phyloP scores from a whole-genome alignment of 192 early-diverging fungal species.

The Coemansia sp. region DNA sequence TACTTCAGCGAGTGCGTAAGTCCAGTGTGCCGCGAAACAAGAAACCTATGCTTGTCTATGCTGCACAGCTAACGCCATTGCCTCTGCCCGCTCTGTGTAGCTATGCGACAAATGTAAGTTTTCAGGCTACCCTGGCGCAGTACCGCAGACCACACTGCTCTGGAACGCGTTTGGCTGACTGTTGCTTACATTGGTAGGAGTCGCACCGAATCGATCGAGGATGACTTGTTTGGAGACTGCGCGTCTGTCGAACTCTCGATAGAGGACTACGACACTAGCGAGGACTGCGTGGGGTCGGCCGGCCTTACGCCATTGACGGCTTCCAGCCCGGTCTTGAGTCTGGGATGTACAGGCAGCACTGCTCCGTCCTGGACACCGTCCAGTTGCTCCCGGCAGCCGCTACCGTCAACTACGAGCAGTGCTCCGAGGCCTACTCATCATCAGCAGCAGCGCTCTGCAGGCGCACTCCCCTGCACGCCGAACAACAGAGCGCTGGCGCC shows the following conservation, averaged over 20 bases:
- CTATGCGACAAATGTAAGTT: slow-evolving; percentile 4
- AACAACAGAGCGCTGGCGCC: too few relatives aligned
- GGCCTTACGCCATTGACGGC: slow-evolving; percentile 9
- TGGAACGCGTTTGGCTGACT: background rate
- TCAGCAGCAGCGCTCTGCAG: too few relatives aligned
- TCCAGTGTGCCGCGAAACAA: too few relatives aligned
- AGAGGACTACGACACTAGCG: slow-evolving; percentile 5
- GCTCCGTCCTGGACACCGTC: background rate
- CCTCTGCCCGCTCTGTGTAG: background rate
- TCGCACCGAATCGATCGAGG: slow-evolving; percentile 39
- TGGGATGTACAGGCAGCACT: slow-evolving; percentile 3
- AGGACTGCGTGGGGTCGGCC: background rate
- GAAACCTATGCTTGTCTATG: background rate
- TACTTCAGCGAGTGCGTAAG: slow-evolving; percentile 8
- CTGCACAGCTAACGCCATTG: background rate
- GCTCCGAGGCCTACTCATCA: too few relatives aligned
- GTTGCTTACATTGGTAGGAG: slow-evolving; percentile 1
- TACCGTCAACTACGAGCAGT: too few relatives aligned
- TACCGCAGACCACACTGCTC: background rate
- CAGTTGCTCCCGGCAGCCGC: background rate
- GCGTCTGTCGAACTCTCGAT: background rate
- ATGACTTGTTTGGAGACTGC: slow-evolving; percentile 8
- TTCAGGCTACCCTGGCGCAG: background rate
- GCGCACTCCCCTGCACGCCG: too few relatives aligned
- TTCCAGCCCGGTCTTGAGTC: slow-evolving; percentile 27